A percentile compares a stretch with the other conserved stretches of the same genome.
Evolutionary conservation across 257 asterid species (phyloP).

Genomic region (Asclepias syriaca): DNA sequence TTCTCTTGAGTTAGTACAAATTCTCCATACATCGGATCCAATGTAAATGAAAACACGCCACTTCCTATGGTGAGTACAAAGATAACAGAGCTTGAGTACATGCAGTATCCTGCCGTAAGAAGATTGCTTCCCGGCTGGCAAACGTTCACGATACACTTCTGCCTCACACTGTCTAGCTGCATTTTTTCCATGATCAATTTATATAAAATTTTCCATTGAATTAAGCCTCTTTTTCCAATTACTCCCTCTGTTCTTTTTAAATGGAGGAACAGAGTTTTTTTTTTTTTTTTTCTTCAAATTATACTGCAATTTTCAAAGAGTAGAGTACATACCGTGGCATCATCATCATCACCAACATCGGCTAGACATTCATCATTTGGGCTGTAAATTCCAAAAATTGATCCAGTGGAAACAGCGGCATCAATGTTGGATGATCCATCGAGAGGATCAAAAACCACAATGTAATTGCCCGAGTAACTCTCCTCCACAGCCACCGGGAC

Average conservation of each 20-base stretch:
- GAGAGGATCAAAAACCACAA: slow-evolving; percentile 91
- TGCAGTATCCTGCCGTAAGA: slow-evolving; percentile 92
- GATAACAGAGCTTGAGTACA: slow-evolving; percentile 88
- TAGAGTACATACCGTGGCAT: slow-evolving; percentile 38
- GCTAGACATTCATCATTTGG: slow-evolving; percentile 85
- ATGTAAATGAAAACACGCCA: slow-evolving; percentile 74
- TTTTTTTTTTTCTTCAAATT: too few relatives aligned
- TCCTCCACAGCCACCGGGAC: slow-evolving; percentile 98
- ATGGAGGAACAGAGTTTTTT: too few relatives aligned
- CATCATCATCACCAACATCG: slow-evolving; percentile 51
- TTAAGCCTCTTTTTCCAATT: too few relatives aligned
- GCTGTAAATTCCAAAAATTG: slow-evolving; percentile 86
- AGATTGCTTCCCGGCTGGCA: slow-evolving; percentile 92
- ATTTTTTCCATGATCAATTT: not conserved
- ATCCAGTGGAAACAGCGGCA: slow-evolving; percentile 92
- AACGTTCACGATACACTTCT: slow-evolving; percentile 70
- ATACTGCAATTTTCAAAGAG: too few relatives aligned
- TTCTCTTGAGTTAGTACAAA: slow-evolving; percentile 78
- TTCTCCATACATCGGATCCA: slow-evolving; percentile 90
- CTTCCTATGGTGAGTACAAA: slow-evolving; percentile 70
- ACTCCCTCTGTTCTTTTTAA: too few relatives aligned
- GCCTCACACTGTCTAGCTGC: slow-evolving; percentile 55
- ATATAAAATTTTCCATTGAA: too few relatives aligned
- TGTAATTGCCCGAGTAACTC: slow-evolving; percentile 93
- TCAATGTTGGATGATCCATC: slow-evolving; percentile 97